These are phyloP conservation scores for Suhomyces guaymorum DNA, from an alignment of 1,139 yeast genomes.

Conservation along the genomic window DNA sequence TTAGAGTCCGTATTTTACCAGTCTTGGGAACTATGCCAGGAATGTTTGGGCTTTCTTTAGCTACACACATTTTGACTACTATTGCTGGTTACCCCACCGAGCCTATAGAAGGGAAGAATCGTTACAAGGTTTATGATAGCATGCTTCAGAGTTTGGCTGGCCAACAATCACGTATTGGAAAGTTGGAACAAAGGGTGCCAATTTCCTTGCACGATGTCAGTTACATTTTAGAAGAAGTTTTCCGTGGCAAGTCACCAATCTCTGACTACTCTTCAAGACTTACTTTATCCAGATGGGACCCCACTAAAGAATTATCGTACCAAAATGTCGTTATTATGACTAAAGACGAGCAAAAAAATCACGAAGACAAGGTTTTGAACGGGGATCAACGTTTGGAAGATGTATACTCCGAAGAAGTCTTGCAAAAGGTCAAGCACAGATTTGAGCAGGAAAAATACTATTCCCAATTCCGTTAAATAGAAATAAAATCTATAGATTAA, in stretches of 20 bases:
- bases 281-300: slow-evolving; percentile 83
- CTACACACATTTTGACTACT: slow-evolving; percentile 76
- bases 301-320: slow-evolving; percentile 51
- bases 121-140: slow-evolving; percentile 81
- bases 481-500: too few species aligned
- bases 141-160: slow-evolving; percentile 82
- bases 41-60: slow-evolving; percentile 87
- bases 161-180: slow-evolving; percentile 78
- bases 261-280: slow-evolving; percentile 82
- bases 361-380: slow-evolving; percentile 69
- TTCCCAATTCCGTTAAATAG: slow-evolving; percentile 49
- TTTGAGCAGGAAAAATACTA: slow-evolving; percentile 75
- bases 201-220: slow-evolving; percentile 71
- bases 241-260: slow-evolving; percentile 86
- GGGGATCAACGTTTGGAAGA: slow-evolving; percentile 63
- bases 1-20: slow-evolving; percentile 90
- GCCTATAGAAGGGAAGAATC: slow-evolving; percentile 87
- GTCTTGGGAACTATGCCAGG: slow-evolving; percentile 97
- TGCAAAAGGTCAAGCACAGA: slow-evolving; percentile 60
- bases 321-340: slow-evolving; percentile 87
- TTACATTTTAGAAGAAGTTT: slow-evolving; percentile 88
- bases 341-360: slow-evolving; percentile 78
- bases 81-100: slow-evolving; percentile 87
- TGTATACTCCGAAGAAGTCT: slow-evolving; percentile 63
- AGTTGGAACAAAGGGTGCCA: slow-evolving; percentile 69